A percentile compares a stretch with the other conserved stretches of the same genome.
Evolutionary conservation across 768 basidiomycete species (phyloP).

Genomic region (Russula compacta): DNA sequence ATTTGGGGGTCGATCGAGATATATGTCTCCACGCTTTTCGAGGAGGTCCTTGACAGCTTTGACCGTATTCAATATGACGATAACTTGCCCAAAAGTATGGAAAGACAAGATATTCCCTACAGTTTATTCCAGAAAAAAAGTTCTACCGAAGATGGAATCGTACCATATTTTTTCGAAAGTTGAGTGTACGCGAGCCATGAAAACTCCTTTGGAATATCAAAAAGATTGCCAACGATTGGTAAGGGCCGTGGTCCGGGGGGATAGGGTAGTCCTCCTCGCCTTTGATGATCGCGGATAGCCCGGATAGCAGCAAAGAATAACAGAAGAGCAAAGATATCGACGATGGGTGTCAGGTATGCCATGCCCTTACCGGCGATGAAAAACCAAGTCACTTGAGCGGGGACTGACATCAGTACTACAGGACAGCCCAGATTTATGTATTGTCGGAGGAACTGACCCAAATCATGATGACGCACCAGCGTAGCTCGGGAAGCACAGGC

Average conservation of each 20-base stretch:
- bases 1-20: background rate
- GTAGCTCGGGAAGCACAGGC: no score
- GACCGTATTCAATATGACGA: slow-evolving; percentile 40
- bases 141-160: background rate
- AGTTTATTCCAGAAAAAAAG: background rate
- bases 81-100: slow-evolving; percentile 35
- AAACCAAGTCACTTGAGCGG: no score
- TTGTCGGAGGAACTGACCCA: no score
- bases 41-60: slow-evolving; percentile 39
- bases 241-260: background rate
- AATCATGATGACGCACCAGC: no score
- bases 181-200: background rate
- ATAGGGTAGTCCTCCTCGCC: background rate
- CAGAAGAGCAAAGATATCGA: background rate
- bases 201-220: background rate
- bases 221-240: background rate
- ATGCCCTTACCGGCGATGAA: background rate
- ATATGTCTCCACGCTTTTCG: slow-evolving; percentile 39
- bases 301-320: background rate
- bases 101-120: slow-evolving; percentile 10
- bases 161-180: background rate
- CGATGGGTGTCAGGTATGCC: background rate
- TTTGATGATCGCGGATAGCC: background rate
- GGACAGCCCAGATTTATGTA: no score
- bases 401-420: no score